Base-by-base conservation (phyloP, 257 asterid genomes). In the Scutellaria barbata region DNA sequence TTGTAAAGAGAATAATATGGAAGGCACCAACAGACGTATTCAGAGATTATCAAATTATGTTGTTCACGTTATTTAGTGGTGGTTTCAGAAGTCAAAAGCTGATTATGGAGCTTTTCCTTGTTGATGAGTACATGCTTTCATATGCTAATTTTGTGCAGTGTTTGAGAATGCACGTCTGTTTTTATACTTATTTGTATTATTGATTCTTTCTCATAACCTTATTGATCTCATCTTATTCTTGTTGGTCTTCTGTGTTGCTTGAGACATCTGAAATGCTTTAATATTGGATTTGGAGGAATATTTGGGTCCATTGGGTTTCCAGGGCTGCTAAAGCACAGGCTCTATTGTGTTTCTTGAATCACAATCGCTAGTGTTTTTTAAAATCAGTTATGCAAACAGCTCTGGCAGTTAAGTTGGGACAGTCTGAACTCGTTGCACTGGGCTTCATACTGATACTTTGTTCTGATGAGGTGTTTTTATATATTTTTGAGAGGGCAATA, bases 271-370 rank as follows among this genome's bases (percentile, higher is more conserved):
- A 40, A 68, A 52, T 76, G 75, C 62, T 68, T 74, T 69, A 40
- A 35, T 65, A 30, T 76, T 56, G 46, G 68, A 80, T 73, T 53
- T 74, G 78, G 71, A 77, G 76, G 80, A 74, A 45, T 42, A 51
- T 51, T 42, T 64, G 76, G 63, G 73, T 69, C 46, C 35, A 41
- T 45, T 74, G 71, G 64, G 62, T 62, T 55, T 63, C 61, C 30
- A 45, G 78, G 69, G 53, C 59, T 74, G 68, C 75, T 40, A 82
- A 69, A 43, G 78, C 66, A 64, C 51, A 50, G 62, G 53, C 25
- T 68, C 61, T 61, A 8, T 73, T 63, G 73, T 79, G 74, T 70
- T 76, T 68, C 71, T 63, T 72, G 63, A 50, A 37, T 63, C 53
- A 41, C 51, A 46, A 60, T 73, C 73, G 74, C 72, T 68, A 61